These are phyloP conservation scores for Blastomyces gilchristii DNA, from an alignment of 2,329 filamentous ascomycete species.

Conservation along the genomic window DNA sequence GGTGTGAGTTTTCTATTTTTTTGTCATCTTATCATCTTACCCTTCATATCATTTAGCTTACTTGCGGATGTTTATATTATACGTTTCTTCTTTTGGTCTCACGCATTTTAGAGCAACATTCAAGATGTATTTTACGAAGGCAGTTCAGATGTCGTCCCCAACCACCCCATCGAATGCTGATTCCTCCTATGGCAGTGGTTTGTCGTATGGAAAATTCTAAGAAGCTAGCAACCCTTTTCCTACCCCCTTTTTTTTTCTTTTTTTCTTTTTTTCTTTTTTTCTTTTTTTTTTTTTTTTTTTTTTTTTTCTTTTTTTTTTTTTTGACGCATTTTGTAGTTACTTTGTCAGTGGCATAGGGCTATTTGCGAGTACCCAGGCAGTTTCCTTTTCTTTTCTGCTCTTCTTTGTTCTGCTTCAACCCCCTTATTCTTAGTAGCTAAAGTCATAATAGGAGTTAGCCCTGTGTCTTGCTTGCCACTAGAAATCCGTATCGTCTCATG, in stretches of 20 bases:
- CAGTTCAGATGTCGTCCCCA: not conserved
- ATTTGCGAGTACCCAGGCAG: not conserved
- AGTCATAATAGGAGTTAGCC: no score
- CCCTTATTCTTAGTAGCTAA: no score
- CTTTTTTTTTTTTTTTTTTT: not conserved
- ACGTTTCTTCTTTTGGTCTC: not conserved
- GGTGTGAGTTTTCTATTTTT: not conserved
- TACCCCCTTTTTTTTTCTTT: no score
- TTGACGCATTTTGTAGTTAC: no score
- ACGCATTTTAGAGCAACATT: not conserved
- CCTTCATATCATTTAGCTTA: not conserved
- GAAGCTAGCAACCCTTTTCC: not conserved
- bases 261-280: not conserved
- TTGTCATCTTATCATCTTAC: not conserved
- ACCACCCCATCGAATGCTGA: not conserved
- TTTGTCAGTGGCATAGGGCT: no score
- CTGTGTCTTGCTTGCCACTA: no score
- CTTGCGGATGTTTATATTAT: not conserved
- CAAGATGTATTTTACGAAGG: not conserved
- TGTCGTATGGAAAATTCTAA: not conserved
- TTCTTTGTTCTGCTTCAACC: no score
- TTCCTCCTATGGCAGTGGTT: not conserved
- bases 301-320: no score
- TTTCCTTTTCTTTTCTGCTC: not conserved
- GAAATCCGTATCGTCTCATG: no score